These are phyloP conservation scores for Verruconis gallopava DNA, from an alignment of 2,329 filamentous ascomycete genomes.

Conservation along the genomic window DNA sequence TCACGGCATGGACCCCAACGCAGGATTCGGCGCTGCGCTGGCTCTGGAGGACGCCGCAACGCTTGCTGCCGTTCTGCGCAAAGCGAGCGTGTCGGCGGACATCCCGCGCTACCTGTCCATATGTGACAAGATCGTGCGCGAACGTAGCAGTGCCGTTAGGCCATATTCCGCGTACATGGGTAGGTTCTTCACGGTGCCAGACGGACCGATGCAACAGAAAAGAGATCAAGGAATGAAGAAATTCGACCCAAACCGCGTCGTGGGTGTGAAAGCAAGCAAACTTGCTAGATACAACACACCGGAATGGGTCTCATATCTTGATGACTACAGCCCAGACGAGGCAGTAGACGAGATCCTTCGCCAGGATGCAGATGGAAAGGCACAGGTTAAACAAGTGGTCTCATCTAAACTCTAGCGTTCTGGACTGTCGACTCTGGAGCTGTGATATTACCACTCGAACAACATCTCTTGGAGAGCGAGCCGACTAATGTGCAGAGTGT, in stretches of 20 bases:
- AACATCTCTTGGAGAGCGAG: too few relatives aligned
- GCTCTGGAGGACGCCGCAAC: slow-evolving; percentile 7
- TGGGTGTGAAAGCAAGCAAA: neutral
- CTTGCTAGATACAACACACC: slow-evolving; percentile 1
- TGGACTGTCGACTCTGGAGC: too few relatives aligned
- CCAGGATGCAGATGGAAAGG: too few relatives aligned
- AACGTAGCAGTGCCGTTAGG: neutral
- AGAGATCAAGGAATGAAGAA: neutral
- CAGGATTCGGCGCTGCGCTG: slow-evolving; percentile 1
- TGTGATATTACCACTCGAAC: too few relatives aligned
- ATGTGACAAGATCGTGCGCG: neutral
- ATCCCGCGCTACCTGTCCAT: neutral
- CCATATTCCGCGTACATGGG: neutral
- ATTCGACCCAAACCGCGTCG: neutral
- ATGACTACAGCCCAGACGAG: neutral
- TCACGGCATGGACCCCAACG: slow-evolving; percentile 6
- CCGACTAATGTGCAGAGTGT: too few relatives aligned
- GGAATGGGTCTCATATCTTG: slow-evolving; percentile 4
- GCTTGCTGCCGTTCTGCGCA: neutral
- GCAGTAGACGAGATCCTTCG: neutral
- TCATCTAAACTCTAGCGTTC: too few relatives aligned
- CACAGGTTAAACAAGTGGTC: too few relatives aligned
- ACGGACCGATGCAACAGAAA: slow-evolving; percentile 2
- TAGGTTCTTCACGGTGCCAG: neutral
- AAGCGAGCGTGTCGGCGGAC: neutral